Percentiles rank a stretch among this genome's conserved stretches.
These are phyloP conservation scores for Aquilaria malaccensis DNA, from an alignment of 345 rosid species.

Conservation along the genomic window DNA sequence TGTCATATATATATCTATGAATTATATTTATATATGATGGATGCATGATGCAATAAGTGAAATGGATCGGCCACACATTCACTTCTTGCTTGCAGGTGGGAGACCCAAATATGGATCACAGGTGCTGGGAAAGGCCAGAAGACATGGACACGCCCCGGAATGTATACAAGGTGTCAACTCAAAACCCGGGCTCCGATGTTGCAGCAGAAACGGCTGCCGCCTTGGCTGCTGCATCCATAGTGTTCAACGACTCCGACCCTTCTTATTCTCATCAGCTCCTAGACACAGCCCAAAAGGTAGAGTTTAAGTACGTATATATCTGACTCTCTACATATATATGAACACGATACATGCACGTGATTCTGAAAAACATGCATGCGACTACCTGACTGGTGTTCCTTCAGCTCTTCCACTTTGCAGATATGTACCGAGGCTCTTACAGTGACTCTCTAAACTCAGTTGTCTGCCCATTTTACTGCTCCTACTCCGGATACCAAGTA, in stretches of 20 bases:
- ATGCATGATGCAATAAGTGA: no score
- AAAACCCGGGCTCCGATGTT: conserved; percentile 72
- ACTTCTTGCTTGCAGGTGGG: conserved; percentile 38
- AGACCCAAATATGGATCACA: conserved; percentile 63
- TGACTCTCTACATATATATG: no score
- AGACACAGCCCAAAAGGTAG: conserved; percentile 43
- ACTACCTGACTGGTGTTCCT: conserved; percentile 5
- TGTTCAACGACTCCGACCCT: conserved; percentile 58
- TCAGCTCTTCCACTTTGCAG: conserved; percentile 68
- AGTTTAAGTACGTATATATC: background rate
- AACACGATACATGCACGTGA: no score
- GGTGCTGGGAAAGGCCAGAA: conserved; percentile 78
- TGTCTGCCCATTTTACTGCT: conserved; percentile 78
- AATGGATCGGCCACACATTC: no score
- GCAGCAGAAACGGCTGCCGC: conserved; percentile 84
- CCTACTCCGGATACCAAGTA: conserved; percentile 60
- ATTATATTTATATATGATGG: no score
- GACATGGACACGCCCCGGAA: conserved; percentile 72
- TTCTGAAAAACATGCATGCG: background rate
- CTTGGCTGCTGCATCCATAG: conserved; percentile 68
- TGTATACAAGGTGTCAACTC: conserved; percentile 48
- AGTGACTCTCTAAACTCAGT: conserved; percentile 52
- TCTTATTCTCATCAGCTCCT: conserved; percentile 49
- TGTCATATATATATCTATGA: no score
- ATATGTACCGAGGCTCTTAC: conserved; percentile 57